Evolutionary conservation across 2,329 filamentous ascomycete species (phyloP).

Genomic region (Pyrenophora tritici-repentis): DNA sequence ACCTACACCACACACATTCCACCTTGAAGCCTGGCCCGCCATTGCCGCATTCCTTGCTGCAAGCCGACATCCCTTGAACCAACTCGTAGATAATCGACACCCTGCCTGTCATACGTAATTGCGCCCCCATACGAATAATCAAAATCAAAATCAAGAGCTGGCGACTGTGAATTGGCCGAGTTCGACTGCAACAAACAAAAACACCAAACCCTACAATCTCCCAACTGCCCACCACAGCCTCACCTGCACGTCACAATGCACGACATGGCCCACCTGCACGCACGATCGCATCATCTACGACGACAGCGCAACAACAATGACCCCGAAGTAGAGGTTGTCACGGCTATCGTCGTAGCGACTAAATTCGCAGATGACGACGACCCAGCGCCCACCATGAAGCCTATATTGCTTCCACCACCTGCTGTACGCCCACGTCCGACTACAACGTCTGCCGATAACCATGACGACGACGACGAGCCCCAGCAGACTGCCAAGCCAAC

Average conservation of each 20-base stretch:
- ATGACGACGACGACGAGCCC: conserved; percentile 17
- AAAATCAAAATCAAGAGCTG: conserved; percentile 15
- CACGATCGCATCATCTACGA: conserved; percentile 34
- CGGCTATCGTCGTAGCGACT: conserved; percentile 55
- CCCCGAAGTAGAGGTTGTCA: conserved; percentile 24
- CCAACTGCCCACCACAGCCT: neutral
- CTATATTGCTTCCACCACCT: conserved; percentile 24
- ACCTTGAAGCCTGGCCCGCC: conserved; percentile 14
- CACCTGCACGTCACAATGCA: conserved; percentile 11
- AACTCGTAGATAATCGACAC: conserved; percentile 27
- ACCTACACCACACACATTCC: conserved; percentile 36
- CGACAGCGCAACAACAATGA: conserved; percentile 32
- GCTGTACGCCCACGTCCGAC: conserved; percentile 23
- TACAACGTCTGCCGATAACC: conserved; percentile 16
- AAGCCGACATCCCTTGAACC: conserved; percentile 3
- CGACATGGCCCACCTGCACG: conserved; percentile 34
- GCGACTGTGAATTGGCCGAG: conserved; percentile 8
- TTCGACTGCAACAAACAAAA: neutral
- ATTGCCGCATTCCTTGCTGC: conserved; percentile 39
- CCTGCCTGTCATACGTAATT: conserved; percentile 33
- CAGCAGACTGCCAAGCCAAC: conserved; percentile 22
- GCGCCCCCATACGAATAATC: conserved; percentile 10
- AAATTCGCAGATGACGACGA: conserved; percentile 53
- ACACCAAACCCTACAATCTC: neutral
- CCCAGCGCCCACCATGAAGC: conserved; percentile 44